Evolutionary conservation across 768 basidiomycete species (phyloP).

Genomic region (Hebeloma cylindrosporum): DNA sequence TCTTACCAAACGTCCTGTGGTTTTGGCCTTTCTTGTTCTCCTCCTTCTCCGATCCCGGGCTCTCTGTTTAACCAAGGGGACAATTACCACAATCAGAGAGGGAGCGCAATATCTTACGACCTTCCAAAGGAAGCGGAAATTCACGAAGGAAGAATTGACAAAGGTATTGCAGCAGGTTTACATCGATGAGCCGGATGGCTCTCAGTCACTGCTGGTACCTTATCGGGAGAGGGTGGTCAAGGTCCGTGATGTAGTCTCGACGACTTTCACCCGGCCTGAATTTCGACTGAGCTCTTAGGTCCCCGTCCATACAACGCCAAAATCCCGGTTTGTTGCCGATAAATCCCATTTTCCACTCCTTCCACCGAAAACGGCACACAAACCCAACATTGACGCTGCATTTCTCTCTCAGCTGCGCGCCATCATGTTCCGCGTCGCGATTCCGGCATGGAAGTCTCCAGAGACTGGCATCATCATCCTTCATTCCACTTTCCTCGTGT

Average conservation of each 20-base stretch:
- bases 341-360: conserved; percentile 63
- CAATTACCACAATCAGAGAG: conserved; percentile 25
- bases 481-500: conserved; percentile 84
- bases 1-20: conserved; percentile 27
- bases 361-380: conserved; percentile 38
- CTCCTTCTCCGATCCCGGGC: conserved; percentile 54
- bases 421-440: conserved; percentile 66
- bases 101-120: conserved; percentile 16
- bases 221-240: conserved; percentile 63
- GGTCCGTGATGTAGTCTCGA: conserved; percentile 36
- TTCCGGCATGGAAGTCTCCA: conserved; percentile 61
- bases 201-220: conserved; percentile 65
- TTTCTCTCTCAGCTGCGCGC: conserved; percentile 75
- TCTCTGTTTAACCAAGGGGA: conserved; percentile 33
- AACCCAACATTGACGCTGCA: conserved; percentile 65
- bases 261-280: not conserved
- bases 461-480: conserved; percentile 72
- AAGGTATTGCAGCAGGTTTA: conserved; percentile 64
- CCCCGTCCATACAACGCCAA: conserved; percentile 47
- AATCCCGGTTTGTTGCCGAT: conserved; percentile 50
- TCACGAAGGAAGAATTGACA: conserved; percentile 42
- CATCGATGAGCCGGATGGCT: conserved; percentile 54
- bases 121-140: conserved; percentile 16
- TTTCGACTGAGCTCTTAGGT: conserved; percentile 30
- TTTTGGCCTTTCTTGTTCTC: conserved; percentile 44